These are phyloP conservation scores for Hydrangea macrophylla DNA, from an alignment of 148 eudicot genomes.

Conservation along the genomic window DNA sequence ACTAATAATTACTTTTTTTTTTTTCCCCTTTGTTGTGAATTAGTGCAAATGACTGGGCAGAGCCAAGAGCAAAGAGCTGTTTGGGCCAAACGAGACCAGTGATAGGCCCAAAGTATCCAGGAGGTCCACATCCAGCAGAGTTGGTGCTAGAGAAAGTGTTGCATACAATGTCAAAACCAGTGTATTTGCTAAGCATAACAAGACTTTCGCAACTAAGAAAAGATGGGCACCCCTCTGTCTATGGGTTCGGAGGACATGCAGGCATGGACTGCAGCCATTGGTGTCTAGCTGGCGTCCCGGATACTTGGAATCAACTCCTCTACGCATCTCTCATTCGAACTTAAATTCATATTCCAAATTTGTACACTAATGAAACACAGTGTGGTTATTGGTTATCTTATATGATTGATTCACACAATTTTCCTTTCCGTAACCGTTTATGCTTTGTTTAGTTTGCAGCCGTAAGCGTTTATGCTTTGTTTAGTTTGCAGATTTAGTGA, in stretches of 20 bases:
- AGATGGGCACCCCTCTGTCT: conserved; percentile 33
- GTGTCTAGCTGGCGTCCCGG: conserved; percentile 38
- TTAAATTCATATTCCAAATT: neutral
- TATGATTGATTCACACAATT: too few relatives aligned
- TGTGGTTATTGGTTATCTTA: too few relatives aligned
- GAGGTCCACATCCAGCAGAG: conserved; percentile 21
- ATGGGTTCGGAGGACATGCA: conserved; percentile 19
- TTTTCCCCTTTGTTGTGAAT: neutral
- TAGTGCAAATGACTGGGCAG: conserved; percentile 21
- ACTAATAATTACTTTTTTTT: too few relatives aligned
- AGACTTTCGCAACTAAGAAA: conserved; percentile 20
- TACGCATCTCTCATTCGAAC: conserved; percentile 9
- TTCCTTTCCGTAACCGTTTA: too few relatives aligned
- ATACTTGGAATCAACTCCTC: conserved; percentile 33
- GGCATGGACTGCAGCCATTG: conserved; percentile 35
- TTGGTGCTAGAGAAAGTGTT: conserved; percentile 25
- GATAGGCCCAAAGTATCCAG: conserved; percentile 5
- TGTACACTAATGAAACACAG: neutral
- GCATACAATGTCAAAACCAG: conserved; percentile 15
- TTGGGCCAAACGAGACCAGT: conserved; percentile 17
- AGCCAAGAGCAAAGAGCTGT: conserved; percentile 12
- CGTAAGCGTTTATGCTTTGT: too few relatives aligned
- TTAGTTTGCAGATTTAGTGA: too few relatives aligned
- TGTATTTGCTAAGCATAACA: conserved; percentile 19
- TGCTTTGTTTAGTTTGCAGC: too few relatives aligned